Conservation (phyloP, 169 alveolate species). For the Cystoisospora suis region DNA sequence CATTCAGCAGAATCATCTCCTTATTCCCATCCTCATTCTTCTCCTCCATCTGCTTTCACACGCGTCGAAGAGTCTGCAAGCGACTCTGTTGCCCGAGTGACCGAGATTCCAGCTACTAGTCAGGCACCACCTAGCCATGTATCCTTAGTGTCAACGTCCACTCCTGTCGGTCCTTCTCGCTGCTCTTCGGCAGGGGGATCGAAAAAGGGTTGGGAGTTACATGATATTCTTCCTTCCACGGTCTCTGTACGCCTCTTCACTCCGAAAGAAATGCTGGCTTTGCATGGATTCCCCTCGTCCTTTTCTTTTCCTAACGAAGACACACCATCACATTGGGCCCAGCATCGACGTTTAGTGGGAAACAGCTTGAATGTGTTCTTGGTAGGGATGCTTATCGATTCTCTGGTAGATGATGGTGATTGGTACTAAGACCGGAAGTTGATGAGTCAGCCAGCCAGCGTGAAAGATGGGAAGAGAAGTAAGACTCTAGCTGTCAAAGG, state of each 20-base stretch:
- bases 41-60: too few relatives aligned
- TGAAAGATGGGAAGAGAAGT: too few relatives aligned
- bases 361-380: conserved; percentile 36
- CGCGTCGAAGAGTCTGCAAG: neutral
- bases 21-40: neutral
- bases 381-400: conserved; percentile 42
- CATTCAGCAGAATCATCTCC: too few relatives aligned
- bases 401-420: conserved; percentile 12
- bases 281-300: conserved; percentile 34
- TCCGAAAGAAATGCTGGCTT: neutral
- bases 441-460: too few relatives aligned
- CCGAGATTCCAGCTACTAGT: neutral
- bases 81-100: neutral
- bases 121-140: neutral
- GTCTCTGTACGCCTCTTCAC: conserved; percentile 26
- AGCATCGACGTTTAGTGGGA: conserved; percentile 28
- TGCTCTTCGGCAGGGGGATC: too few relatives aligned
- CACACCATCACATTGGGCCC: neutral
- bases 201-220: conserved; percentile 35
- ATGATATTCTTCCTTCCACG: conserved; percentile 7
- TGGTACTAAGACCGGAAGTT: conserved; percentile 21
- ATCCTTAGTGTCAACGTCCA: too few relatives aligned
- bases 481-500: too few relatives aligned
- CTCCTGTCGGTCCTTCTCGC: too few relatives aligned
- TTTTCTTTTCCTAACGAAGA: neutral